Base-by-base conservation (phyloP, 345 rosid genomes). In the Theobroma cacao region DNA sequence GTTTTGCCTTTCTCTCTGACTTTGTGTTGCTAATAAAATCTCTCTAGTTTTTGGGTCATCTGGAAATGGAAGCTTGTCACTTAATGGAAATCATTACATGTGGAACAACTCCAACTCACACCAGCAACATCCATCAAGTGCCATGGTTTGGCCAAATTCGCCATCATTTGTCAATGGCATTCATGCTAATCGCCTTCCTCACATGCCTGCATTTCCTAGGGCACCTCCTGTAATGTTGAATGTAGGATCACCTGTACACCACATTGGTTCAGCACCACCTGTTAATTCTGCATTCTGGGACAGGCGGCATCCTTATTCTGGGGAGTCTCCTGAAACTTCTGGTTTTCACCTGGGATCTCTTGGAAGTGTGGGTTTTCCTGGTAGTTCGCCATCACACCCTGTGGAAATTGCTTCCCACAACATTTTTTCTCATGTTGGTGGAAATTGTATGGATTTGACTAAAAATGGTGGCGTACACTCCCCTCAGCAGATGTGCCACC, bases 201-300 rank as follows among this genome's bases (percentile, higher is more conserved):
- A 82, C 75, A 80, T 88, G 77, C 87, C 90, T 75, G 93, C 90
- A 80, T 86, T 86, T 86, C 88, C 94, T 69, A 86, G 91, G 81
- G 90, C 86, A 63, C 92, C 97, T 53, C 77, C 97, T 53, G 81
- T 89, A 50, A 81, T 88, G 89, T 82, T 87, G 80, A 90, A 86
- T 72, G 60, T 90, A 72, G 85, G 84, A 62, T 78, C 93, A 22
- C 90, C 98, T 59, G 88, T 87, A 82, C 88, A 85, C 82, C 95
- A 87, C 68, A 87, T 93, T 76, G 97, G 98, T 80, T 97, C 99
- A 40, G 96, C 94, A 5, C 98, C 97, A 43, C 85, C 91, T 66
- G 85, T 88, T 74, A 89, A 89, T 84, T 86, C 90, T 43, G 87
- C 93, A 77, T 78, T 89, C 75, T 96, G 98, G 99, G 97, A 96